phyloP scores from a whole-genome alignment of 2,329 filamentous ascomycete genomes.

The Cordyceps pruinosa region DNA sequence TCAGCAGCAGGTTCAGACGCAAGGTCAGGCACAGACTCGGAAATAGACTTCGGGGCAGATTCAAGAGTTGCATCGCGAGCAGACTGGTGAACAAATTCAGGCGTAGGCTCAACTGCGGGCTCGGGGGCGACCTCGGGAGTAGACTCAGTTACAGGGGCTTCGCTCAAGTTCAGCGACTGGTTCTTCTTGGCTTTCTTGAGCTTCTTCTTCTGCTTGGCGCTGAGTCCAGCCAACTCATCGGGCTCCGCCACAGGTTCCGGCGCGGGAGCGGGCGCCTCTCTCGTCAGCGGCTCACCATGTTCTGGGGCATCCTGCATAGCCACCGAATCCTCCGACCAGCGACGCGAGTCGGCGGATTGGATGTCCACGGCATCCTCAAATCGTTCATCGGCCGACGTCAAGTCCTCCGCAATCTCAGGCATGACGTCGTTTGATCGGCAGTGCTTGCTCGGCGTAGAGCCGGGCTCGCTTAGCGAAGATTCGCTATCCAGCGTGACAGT shows the following conservation, averaged over 20 bases:
- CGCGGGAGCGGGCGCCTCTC: neutral
- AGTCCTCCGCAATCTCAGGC: constrained; percentile 23
- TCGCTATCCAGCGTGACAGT: constrained; percentile 21
- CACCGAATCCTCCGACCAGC: constrained; percentile 16
- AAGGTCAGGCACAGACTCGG: neutral
- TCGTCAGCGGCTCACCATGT: constrained; percentile 3
- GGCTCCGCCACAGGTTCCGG: constrained; percentile 7
- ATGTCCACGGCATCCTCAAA: constrained; percentile 29
- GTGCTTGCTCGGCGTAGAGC: constrained; percentile 21
- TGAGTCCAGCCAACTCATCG: constrained; percentile 11
- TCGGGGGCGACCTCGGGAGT: neutral
- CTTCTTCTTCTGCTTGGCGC: constrained; percentile 22
- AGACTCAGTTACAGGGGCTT: neutral
- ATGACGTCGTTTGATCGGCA: constrained; percentile 13
- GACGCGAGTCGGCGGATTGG: constrained; percentile 6
- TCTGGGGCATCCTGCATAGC: constrained; percentile 8
- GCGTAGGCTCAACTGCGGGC: neutral
- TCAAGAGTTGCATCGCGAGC: neutral
- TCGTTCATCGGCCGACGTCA: constrained; percentile 30
- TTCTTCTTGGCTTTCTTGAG: constrained; percentile 19
- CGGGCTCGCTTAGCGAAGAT: constrained; percentile 18
- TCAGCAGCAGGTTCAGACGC: neutral
- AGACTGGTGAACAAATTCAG: neutral
- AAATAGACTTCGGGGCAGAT: neutral
- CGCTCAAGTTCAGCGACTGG: constrained; percentile 5